Evolutionary conservation across 306 rosid species (phyloP).

Genomic region (Prunus padus): DNA sequence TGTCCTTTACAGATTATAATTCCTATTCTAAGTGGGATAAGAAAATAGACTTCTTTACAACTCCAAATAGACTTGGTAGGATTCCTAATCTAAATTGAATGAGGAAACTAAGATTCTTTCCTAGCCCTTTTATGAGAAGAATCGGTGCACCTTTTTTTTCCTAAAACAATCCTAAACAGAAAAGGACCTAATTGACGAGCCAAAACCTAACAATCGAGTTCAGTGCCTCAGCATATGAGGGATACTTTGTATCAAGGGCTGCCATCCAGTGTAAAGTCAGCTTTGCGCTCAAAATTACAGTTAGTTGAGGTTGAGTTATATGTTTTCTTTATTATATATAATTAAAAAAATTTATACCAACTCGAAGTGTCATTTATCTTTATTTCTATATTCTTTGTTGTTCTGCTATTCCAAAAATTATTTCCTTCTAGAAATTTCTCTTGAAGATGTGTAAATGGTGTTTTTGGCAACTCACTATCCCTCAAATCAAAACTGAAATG

Average conservation of each 20-base stretch:
- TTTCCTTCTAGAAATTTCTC: not conserved
- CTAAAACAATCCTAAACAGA: no score
- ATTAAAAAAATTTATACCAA: not conserved
- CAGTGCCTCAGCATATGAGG: conserved; percentile 62
- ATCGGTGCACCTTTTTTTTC: no score
- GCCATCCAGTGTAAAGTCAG: conserved; percentile 63
- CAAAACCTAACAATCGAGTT: no score
- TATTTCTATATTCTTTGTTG: not conserved
- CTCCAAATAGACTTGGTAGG: no score
- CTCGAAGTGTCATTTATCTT: not conserved
- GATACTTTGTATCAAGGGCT: conserved; percentile 76
- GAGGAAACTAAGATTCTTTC: no score
- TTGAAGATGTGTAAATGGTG: not conserved
- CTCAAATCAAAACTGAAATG: conserved; percentile 83
- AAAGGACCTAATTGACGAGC: no score
- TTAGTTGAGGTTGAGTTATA: conserved; percentile 52
- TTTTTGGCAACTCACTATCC: conserved; percentile 66
- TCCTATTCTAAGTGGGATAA: no score
- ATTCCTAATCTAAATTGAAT: no score
- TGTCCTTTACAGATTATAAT: no score
- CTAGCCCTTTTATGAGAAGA: no score
- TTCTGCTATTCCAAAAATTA: conserved; percentile 3
- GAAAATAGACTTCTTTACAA: no score
- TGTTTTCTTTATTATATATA: not conserved
- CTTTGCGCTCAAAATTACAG: conserved; percentile 59